Percentiles rank a stretch among this genome's conserved stretches.
phyloP scores from a whole-genome alignment of 495 filamentous ascomycete species.

The Xylaria longipes region DNA sequence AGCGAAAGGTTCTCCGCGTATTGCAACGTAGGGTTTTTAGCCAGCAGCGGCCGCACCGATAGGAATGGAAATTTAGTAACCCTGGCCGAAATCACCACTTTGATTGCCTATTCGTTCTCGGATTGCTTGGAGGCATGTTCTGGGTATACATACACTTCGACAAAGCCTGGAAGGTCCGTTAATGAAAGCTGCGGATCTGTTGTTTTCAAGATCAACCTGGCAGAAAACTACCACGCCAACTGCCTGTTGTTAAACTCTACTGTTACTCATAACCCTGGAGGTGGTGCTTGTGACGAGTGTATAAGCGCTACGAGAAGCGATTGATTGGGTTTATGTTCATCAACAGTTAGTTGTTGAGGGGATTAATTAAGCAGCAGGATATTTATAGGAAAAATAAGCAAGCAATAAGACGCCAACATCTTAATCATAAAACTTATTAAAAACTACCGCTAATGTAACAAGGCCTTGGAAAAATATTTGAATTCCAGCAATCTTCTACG shows the following conservation, averaged over 20 bases:
- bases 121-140: conserved; percentile 10
- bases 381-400: background rate
- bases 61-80: background rate
- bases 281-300: background rate
- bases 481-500: background rate
- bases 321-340: background rate
- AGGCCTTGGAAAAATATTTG: background rate
- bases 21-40: background rate
- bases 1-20: background rate
- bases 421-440: background rate
- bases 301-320: background rate
- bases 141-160: background rate
- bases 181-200: background rate
- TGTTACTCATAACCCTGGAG: background rate
- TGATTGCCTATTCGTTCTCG: background rate
- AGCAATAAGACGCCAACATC: background rate
- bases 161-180: background rate
- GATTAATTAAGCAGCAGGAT: background rate
- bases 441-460: background rate
- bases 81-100: background rate
- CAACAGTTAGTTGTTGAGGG: background rate
- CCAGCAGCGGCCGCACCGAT: background rate
- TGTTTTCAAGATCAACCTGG: conserved; percentile 5
- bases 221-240: background rate
- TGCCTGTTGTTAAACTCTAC: conserved; percentile 3